Evolutionary conservation across 176 grass and related monocot species (phyloP), one percentile per base, ranked within the genome.

Genomic region (Juncus effusus): DNA sequence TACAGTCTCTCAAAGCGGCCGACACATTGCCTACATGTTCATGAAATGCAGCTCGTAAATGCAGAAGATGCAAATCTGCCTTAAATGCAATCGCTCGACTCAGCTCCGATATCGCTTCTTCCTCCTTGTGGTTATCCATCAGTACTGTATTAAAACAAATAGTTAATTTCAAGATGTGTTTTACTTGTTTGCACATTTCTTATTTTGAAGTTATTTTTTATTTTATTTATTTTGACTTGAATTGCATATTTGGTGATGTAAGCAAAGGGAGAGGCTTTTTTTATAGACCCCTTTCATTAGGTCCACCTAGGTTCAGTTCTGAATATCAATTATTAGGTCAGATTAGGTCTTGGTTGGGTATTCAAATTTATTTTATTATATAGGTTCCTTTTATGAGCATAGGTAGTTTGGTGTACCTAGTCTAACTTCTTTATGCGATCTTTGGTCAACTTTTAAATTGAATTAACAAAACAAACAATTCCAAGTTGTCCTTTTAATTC

Each of bases 111-210:
- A 99, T 87, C 5, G 95, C 95, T 14, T 99, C 95, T 84, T 90
- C 87, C 76, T 99, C 95, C 78, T 94, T 94, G 73, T 94, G 95
- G 62, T 85, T 90, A 76, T 99, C 95, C 95, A 99, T 99, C 78
- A 94, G 76, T 68, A 99, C 95, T 99, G 81, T 7, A 47, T 6
- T 47, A 47, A 47, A 47, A 47, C 4, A 47, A 47, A 47, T 47
- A 6, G 44, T 47, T 47, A 9, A 47, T 47, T 47, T 47, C 44
- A 9, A 47, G 44, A 28, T 28, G 0, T 28, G 19, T 28, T 28
- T 28, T 28, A 28, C 19, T 28, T 28, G 19, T 28, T 28, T 28
- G 19, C 1, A 28, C 19, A 28, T 28, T 28, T 28, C 19, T 1
- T 28, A 28, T 28, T 28, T 28, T 28, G 19, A 28, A 28, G 19